Conservation (phyloP, 1,284 basidiomycete genomes). For the Moesziomyces sp. region DNA sequence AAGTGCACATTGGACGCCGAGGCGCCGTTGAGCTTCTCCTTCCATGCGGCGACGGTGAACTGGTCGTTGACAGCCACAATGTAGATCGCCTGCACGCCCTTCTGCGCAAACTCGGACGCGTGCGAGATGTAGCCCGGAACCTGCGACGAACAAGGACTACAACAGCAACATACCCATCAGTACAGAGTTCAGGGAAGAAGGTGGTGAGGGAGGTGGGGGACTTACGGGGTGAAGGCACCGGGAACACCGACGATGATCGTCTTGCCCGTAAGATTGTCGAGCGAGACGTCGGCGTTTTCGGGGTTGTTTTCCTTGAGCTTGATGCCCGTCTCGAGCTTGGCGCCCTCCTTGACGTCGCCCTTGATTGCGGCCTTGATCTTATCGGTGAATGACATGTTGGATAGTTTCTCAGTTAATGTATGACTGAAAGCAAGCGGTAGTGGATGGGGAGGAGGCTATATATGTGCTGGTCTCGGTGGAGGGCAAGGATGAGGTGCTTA, state of each 20-base stretch:
- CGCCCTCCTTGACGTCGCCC: conserved; percentile 55
- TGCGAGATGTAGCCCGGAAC: conserved; percentile 65
- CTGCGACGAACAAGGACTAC: conserved; percentile 61
- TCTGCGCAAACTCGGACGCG: conserved; percentile 53
- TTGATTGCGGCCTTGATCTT: conserved; percentile 50
- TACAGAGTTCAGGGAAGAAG: too few relatives aligned
- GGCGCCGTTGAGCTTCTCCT: conserved; percentile 58
- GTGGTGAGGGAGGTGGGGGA: background rate
- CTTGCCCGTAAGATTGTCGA: conserved; percentile 46
- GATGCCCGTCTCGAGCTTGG: conserved; percentile 47
- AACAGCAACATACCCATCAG: background rate
- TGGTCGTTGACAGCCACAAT: conserved; percentile 64
- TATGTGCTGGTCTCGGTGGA: background rate
- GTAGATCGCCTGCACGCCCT: conserved; percentile 61
- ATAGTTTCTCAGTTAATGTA: background rate
- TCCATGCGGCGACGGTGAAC: conserved; percentile 64
- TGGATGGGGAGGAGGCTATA: background rate
- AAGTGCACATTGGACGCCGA: conserved; percentile 54
- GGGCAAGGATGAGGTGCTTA: too few relatives aligned
- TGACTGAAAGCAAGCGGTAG: background rate
- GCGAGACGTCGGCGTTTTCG: conserved; percentile 51
- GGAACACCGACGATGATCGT: conserved; percentile 46
- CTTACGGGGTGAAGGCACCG: conserved; percentile 47
- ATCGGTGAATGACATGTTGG: conserved; percentile 45
- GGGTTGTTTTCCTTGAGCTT: conserved; percentile 60